Percentiles rank a stretch among this genome's conserved stretches.
Evolutionary conservation across 2,329 filamentous ascomycete genomes (phyloP).

Genomic region (Trichoderma hamatum): DNA sequence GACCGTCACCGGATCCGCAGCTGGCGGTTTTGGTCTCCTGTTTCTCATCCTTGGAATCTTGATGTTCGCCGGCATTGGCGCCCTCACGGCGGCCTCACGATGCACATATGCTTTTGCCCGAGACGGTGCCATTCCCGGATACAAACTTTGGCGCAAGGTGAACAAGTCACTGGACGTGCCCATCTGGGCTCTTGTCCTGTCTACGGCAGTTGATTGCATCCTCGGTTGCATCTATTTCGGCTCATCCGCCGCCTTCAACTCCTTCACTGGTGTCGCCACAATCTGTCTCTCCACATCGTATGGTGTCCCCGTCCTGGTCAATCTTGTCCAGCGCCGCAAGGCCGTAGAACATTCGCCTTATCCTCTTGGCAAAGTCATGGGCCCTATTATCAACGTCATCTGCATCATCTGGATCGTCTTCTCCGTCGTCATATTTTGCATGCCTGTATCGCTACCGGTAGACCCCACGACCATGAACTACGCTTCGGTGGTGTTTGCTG

Average conservation of each 20-base stretch:
- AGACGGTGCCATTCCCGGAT: conserved; percentile 74
- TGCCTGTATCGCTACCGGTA: conserved; percentile 67
- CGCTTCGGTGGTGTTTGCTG: conserved; percentile 66
- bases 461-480: conserved; percentile 65
- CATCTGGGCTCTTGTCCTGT: conserved; percentile 68
- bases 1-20: conserved; percentile 70
- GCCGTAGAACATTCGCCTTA: conserved; percentile 68
- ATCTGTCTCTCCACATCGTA: conserved; percentile 78
- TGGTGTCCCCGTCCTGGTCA: conserved; percentile 74
- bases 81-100: conserved; percentile 72
- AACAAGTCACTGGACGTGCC: conserved; percentile 69
- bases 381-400: conserved; percentile 67
- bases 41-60: conserved; percentile 77
- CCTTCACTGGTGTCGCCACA: conserved; percentile 78
- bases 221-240: conserved; percentile 81
- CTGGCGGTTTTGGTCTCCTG: conserved; percentile 73
- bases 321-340: conserved; percentile 65
- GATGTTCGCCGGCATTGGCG: conserved; percentile 75
- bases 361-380: conserved; percentile 71
- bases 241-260: conserved; percentile 74
- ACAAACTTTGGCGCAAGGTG: conserved; percentile 66
- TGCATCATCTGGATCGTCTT: conserved; percentile 73
- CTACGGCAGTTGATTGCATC: conserved; percentile 68
- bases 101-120: conserved; percentile 78
- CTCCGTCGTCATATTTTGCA: conserved; percentile 73